Evolutionary conservation across 352 stramenopile species (phyloP).

Genomic region (Phytophthora quininea): DNA sequence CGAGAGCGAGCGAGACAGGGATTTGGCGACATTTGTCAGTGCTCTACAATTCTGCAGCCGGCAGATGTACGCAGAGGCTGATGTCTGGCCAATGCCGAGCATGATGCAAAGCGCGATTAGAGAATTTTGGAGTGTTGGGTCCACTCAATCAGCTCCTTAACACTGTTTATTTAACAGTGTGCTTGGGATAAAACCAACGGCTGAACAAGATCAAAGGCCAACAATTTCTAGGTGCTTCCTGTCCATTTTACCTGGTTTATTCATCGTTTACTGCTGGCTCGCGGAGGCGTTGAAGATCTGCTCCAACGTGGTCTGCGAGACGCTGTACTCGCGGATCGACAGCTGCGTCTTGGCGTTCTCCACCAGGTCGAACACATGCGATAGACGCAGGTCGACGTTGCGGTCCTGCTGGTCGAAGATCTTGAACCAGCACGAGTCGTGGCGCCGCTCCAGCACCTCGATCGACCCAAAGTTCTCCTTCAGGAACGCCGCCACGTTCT

Average conservation of each 20-base stretch:
- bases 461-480: conserved; percentile 38
- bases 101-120: conserved; percentile 18
- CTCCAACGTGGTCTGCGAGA: conserved; percentile 91
- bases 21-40: conserved; percentile 14
- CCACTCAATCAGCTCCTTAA: too few species aligned
- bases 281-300: conserved; percentile 93
- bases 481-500: conserved; percentile 47
- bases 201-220: too few species aligned
- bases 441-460: conserved; percentile 69
- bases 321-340: conserved; percentile 82
- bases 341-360: conserved; percentile 51
- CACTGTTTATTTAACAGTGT: too few species aligned
- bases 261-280: conserved; percentile 65
- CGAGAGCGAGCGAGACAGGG: neutral
- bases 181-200: too few species aligned
- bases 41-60: conserved; percentile 21
- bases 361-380: conserved; percentile 74
- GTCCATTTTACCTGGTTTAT: neutral
- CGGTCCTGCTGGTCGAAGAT: conserved; percentile 29
- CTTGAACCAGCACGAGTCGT: conserved; percentile 75
- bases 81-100: conserved; percentile 22
- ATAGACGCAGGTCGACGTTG: conserved; percentile 44
- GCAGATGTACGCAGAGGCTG: conserved; percentile 31
- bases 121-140: conserved; percentile 34
- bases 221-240: too few species aligned